These are phyloP conservation scores for Cucumis sativus DNA, from an alignment of 306 rosid genomes.

Conservation along the genomic window Cucumber_9930_V3 NC_026657.2:23524001-23524500, in stretches of 20 bases:
- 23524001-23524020: constrained; percentile 1
- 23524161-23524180: background rate
- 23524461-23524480: no score
- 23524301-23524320: background rate
- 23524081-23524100: constrained; percentile 81
- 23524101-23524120: constrained; percentile 47
- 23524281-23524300: background rate
- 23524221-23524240: constrained; percentile 40
- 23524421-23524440: no score
- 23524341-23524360: background rate
- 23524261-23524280: constrained; percentile 27
- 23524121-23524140: constrained; percentile 22
- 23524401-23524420: no score
- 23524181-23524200: constrained; percentile 12
- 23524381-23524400: no score
- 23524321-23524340: constrained; percentile 1
- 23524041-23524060: background rate
- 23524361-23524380: background rate
- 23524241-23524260: constrained; percentile 31
- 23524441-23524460: no score
- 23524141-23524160: constrained; percentile 20
- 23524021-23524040: background rate
- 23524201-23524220: constrained; percentile 25
- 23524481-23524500: no score
- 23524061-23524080: constrained; percentile 33